Base-by-base conservation (phyloP, 192 early-diverging fungal genomes). In the Martensiomyces pterosporus region DNA sequence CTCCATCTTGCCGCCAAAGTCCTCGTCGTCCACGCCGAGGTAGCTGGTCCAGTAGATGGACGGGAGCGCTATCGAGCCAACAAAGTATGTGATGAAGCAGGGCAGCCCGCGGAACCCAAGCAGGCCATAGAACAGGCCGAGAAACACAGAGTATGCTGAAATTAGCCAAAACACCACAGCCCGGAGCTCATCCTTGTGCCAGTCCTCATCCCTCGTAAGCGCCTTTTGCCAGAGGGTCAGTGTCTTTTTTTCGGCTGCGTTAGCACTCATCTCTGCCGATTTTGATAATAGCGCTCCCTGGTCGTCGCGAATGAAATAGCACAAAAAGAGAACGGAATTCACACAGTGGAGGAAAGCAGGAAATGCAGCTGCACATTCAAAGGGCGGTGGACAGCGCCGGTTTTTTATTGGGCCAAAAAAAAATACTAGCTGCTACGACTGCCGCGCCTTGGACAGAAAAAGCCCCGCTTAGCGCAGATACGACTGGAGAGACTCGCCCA, bases 401-500 rank as follows among this genome's bases (percentile, higher is more conserved):
- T n/a, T n/a, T n/a, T n/a, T n/a, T n/a, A n/a, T n/a, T n/a, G n/a
- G n/a, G n/a, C n/a, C n/a, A n/a, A n/a, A n/a, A n/a, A n/a, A n/a
- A n/a, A n/a, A n/a, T n/a, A n/a, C n/a, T n/a, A n/a, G n/a, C n/a
- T n/a, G n/a, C n/a, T n/a, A n/a, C n/a, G n/a, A n/a, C n/a, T n/a
- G n/a, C n/a, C n/a, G n/a, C n/a, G n/a, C n/a, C n/a, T n/a, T n/a
- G n/a, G n/a, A n/a, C n/a, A n/a, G n/a, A n/a, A n/a, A n/a, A n/a
- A n/a, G n/a, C n/a, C n/a, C n/a, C n/a, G n/a, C n/a, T 39, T 79
- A 89, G 21, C 83, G 71, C 39, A 94, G 83, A 58, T 92, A 94
- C 49, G 87, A 85, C 44, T 90, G 80, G 43, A 96, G 78, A 25
- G 83, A 83, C 61, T 97, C 94, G 48, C 96, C 96, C 44, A 99